phyloP scores from a whole-genome alignment of 148 eudicot genomes.

The Gaultheria prostrata region DNA sequence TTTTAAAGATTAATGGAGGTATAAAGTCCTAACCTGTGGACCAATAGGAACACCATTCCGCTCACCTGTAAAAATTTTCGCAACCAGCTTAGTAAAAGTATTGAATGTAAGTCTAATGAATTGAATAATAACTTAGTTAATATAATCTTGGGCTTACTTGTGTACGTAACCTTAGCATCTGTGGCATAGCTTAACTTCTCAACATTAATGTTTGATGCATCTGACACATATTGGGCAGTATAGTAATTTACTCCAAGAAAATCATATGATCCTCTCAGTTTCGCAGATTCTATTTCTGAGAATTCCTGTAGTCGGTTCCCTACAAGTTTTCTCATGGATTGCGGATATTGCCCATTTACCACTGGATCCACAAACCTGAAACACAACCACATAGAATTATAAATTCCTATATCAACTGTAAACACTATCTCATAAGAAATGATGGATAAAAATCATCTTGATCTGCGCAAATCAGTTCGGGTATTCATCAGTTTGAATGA shows the following conservation, averaged over 20 bases:
- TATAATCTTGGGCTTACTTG: constrained; percentile 30
- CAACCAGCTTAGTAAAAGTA: no score
- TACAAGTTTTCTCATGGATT: constrained; percentile 23
- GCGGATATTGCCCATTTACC: constrained; percentile 23
- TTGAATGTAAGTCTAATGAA: no score
- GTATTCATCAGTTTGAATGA: no score
- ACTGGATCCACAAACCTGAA: constrained; percentile 41
- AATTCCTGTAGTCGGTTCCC: constrained; percentile 31
- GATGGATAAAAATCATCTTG: no score
- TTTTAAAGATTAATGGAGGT: no score
- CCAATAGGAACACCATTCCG: no score
- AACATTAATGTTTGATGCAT: constrained; percentile 18
- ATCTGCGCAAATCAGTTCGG: no score
- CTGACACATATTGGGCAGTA: constrained; percentile 43
- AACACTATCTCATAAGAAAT: no score
- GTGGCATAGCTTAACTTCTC: constrained; percentile 28
- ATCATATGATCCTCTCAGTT: constrained; percentile 46
- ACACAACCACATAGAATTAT: not conserved
- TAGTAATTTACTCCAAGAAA: constrained; percentile 59
- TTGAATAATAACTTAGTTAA: not conserved
- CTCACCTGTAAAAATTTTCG: no score
- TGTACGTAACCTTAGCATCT: constrained; percentile 29
- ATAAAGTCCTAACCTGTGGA: no score
- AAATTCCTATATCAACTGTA: no score
- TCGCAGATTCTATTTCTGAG: constrained; percentile 19